These are phyloP conservation scores for Fusarium algeriense DNA, from an alignment of 2,329 filamentous ascomycete genomes.

Conservation along the genomic window DNA sequence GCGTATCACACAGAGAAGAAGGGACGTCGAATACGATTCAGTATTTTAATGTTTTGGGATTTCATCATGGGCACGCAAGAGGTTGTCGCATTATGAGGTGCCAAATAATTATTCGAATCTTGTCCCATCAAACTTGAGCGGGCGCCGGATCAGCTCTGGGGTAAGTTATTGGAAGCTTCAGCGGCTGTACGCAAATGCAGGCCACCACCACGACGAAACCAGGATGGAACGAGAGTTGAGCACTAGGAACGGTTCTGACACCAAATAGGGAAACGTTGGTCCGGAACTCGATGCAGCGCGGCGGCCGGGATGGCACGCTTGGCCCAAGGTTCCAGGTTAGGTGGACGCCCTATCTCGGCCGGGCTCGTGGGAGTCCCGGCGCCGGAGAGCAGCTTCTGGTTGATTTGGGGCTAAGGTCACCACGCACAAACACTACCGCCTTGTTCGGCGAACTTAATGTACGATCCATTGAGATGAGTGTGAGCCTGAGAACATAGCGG, in stretches of 20 bases:
- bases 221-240: constrained; percentile 37
- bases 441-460: constrained; percentile 34
- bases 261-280: constrained; percentile 43
- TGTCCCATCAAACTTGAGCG: constrained; percentile 22
- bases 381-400: constrained; percentile 26
- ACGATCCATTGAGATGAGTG: constrained; percentile 13
- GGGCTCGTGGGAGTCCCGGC: constrained; percentile 34
- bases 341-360: constrained; percentile 40
- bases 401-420: constrained; percentile 20
- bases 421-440: constrained; percentile 29
- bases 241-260: constrained; percentile 42
- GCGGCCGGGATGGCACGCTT: constrained; percentile 42
- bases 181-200: constrained; percentile 28
- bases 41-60: constrained; percentile 52
- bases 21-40: constrained; percentile 2
- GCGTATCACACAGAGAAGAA: constrained; percentile 7
- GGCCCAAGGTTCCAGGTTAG: constrained; percentile 26
- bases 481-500: constrained; percentile 1
- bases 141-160: constrained; percentile 33
- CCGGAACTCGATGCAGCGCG: constrained; percentile 43
- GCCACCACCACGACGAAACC: constrained; percentile 40
- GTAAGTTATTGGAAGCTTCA: constrained; percentile 36
- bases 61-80: constrained; percentile 49
- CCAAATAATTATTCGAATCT: constrained; percentile 33
- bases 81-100: constrained; percentile 5